A percentile compares a stretch with the other conserved stretches of the same genome.
Evolutionary conservation across 2,329 filamentous ascomycete species (phyloP).

Genomic region (Apiospora aurea): DNA sequence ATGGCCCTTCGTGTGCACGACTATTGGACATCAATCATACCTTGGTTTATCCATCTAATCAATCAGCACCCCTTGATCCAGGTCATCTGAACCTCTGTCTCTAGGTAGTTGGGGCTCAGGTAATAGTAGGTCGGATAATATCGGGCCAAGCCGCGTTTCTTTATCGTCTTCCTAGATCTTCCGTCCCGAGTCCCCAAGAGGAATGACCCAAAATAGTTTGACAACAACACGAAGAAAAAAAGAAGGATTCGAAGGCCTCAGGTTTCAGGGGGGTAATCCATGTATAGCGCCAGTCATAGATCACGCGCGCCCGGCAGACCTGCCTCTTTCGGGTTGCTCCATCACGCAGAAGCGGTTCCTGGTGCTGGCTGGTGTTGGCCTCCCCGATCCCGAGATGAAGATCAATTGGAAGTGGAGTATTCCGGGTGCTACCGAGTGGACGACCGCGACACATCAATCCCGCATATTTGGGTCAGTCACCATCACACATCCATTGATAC

Average conservation of each 20-base stretch:
- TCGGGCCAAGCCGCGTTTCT: slow-evolving; percentile 1
- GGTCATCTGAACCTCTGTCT: neutral
- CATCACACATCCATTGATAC: neutral
- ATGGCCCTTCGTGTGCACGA: neutral
- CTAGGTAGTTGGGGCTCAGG: neutral
- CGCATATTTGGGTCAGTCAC: slow-evolving; percentile 6
- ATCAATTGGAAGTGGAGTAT: neutral
- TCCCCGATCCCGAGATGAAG: neutral
- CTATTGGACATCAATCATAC: neutral
- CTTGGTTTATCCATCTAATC: neutral
- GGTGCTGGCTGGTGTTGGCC: neutral
- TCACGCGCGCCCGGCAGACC: slow-evolving; percentile 13
- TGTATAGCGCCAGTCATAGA: slow-evolving; percentile 16
- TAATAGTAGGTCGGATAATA: neutral
- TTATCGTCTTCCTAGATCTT: slow-evolving; percentile 13
- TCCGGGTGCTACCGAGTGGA: neutral
- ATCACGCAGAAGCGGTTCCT: slow-evolving; percentile 4
- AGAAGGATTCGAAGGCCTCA: neutral
- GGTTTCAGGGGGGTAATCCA: neutral
- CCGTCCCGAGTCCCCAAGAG: neutral
- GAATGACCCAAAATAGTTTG: neutral
- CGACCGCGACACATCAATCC: neutral
- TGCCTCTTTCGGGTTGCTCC: neutral
- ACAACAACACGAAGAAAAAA: neutral
- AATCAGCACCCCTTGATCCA: neutral